These are phyloP conservation scores for Linnemannia schmuckeri DNA, from an alignment of 192 early-diverging fungal species.

Conservation along the genomic window DNA sequence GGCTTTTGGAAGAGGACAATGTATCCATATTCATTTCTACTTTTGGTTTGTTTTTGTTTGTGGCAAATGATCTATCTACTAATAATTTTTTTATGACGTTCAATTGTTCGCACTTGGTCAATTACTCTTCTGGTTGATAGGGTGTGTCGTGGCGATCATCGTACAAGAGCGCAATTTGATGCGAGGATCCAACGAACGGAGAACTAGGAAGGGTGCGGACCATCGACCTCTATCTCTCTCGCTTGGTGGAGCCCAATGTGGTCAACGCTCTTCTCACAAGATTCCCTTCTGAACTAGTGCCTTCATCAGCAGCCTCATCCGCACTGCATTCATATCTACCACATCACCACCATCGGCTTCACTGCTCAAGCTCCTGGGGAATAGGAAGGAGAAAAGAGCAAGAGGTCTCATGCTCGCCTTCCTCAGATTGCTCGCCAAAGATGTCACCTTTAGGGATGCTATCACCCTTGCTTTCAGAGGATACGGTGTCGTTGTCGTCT, in stretches of 20 bases:
- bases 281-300: not conserved
- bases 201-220: not conserved
- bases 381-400: not conserved
- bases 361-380: not conserved
- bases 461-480: constrained; percentile 4
- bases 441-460: constrained; percentile 1
- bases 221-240: constrained; percentile 21
- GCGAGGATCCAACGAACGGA: constrained; percentile 15
- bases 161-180: not conserved
- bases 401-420: not conserved
- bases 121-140: not conserved
- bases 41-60: not conserved
- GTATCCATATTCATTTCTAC: not conserved
- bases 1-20: not conserved
- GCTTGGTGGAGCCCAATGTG: constrained; percentile 2
- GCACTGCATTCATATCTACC: not conserved
- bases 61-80: not conserved
- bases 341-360: not conserved
- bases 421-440: not conserved
- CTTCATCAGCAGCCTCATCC: not conserved
- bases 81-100: not conserved
- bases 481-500: constrained; percentile 7
- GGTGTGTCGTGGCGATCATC: not conserved
- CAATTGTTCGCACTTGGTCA: not conserved
- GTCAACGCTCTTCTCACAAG: not conserved